Conservation (phyloP, 768 basidiomycete genomes). For the Lentinula raphanica region DNA sequence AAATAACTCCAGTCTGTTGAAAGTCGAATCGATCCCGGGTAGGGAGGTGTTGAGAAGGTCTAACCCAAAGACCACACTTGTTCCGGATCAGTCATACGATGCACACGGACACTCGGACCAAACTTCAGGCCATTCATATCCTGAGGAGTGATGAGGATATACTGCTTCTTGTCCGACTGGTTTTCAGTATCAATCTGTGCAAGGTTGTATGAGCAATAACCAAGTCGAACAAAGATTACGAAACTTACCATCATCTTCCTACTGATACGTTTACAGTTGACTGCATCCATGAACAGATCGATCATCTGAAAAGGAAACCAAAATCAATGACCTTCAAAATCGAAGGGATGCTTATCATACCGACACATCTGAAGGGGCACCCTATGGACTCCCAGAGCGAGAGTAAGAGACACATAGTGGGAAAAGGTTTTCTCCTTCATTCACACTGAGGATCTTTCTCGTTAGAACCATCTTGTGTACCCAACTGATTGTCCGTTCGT, state of each 20-base stretch:
- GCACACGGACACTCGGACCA: slow-evolving; percentile 64
- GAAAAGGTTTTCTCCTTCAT: slow-evolving; percentile 97
- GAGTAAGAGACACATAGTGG: slow-evolving; percentile 90
- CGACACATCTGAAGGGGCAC: slow-evolving; percentile 89
- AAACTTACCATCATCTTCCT: slow-evolving; percentile 93
- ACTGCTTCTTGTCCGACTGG: slow-evolving; percentile 83
- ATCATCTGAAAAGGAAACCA: slow-evolving; percentile 62
- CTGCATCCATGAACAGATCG: slow-evolving; percentile 96
- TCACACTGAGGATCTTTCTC: slow-evolving; percentile 85
- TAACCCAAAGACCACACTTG: slow-evolving; percentile 83
- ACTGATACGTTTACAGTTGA: slow-evolving; percentile 84
- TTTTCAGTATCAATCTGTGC: slow-evolving; percentile 84
- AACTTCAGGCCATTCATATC: slow-evolving; percentile 74
- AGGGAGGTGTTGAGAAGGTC: slow-evolving; percentile 87
- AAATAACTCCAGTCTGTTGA: slow-evolving; percentile 58
- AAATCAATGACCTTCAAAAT: neutral
- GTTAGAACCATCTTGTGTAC: slow-evolving; percentile 47
- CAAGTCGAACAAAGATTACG: neutral
- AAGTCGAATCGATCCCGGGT: slow-evolving; percentile 82
- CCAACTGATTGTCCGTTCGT: slow-evolving; percentile 75
- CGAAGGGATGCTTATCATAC: slow-evolving; percentile 31
- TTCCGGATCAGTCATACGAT: slow-evolving; percentile 76
- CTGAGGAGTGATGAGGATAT: slow-evolving; percentile 94
- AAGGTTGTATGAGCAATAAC: slow-evolving; percentile 4
- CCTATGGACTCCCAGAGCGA: slow-evolving; percentile 95